Percentiles rank a stretch among this genome's conserved stretches.
phyloP scores from a whole-genome alignment of 306 rosid genomes.

The Corylus heterophylla region DNA sequence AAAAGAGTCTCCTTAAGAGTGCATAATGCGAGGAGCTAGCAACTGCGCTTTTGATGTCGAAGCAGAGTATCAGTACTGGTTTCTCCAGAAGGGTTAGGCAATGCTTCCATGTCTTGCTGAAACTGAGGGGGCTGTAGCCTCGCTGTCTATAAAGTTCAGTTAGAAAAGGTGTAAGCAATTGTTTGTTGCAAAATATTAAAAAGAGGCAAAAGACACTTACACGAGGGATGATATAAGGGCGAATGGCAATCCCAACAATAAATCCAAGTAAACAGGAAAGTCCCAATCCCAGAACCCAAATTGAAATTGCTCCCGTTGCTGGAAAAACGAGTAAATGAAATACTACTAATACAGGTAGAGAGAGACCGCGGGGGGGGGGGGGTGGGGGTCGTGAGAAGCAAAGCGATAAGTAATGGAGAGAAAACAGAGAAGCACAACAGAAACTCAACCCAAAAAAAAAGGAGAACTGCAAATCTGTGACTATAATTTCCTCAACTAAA shows the following conservation, averaged over 20 bases:
- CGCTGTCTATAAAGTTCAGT: conserved; percentile 61
- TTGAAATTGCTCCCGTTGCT: conserved; percentile 46
- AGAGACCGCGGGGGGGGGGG: too few relatives aligned
- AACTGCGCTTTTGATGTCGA: conserved; percentile 64
- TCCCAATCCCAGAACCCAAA: conserved; percentile 53
- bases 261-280: conserved; percentile 47
- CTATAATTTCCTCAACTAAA: too few relatives aligned
- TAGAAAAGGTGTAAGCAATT: conserved; percentile 28
- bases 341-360: background rate
- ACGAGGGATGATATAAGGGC: conserved; percentile 43
- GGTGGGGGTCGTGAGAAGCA: too few relatives aligned
- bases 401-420: background rate
- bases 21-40: conserved; percentile 38
- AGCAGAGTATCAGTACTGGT: conserved; percentile 54
- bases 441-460: background rate
- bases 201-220: conserved; percentile 42
- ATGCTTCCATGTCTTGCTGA: conserved; percentile 64
- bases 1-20: conserved; percentile 36
- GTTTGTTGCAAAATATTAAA: background rate
- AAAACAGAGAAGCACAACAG: background rate
- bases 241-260: conserved; percentile 35
- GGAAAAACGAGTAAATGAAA: conserved; percentile 12
- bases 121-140: conserved; percentile 35
- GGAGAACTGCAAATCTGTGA: background rate
- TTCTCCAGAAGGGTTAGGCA: conserved; percentile 67